phyloP scores from a whole-genome alignment of 1,139 yeast species.

The Hansenula sp. region DNA sequence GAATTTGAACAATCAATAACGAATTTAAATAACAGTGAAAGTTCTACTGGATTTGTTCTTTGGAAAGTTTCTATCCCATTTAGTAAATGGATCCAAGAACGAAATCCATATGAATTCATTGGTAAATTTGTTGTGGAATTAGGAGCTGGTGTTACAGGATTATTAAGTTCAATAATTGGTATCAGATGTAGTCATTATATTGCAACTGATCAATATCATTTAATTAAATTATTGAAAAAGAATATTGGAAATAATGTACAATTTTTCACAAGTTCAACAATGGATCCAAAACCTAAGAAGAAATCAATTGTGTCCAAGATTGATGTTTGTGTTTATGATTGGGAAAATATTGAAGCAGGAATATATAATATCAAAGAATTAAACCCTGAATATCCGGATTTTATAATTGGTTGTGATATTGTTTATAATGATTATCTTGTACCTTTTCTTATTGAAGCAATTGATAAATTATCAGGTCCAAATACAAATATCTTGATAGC shows the following conservation, averaged over 20 bases:
- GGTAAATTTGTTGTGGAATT: slow-evolving; percentile 45
- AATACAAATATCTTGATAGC: slow-evolving; percentile 41
- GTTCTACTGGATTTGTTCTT: slow-evolving; percentile 66
- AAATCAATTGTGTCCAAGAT: slow-evolving; percentile 19
- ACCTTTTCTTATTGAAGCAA: slow-evolving; percentile 43
- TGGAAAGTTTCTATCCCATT: slow-evolving; percentile 55
- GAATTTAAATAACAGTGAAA: slow-evolving; percentile 27
- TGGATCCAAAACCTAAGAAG: slow-evolving; percentile 2
- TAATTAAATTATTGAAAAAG: slow-evolving; percentile 44
- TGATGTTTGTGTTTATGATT: slow-evolving; percentile 53
- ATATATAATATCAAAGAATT: slow-evolving; percentile 21
- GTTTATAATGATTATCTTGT: slow-evolving; percentile 64
- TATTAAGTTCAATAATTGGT: slow-evolving; percentile 45
- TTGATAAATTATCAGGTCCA: slow-evolving; percentile 31
- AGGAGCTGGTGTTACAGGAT: slow-evolving; percentile 65
- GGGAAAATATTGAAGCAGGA: slow-evolving; percentile 51
- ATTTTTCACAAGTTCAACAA: slow-evolving; percentile 4
- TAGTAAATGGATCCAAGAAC: slow-evolving; percentile 46
- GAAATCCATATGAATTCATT: slow-evolving; percentile 9
- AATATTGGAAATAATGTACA: slow-evolving; percentile 40
- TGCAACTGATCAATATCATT: slow-evolving; percentile 60
- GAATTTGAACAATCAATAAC: slow-evolving; percentile 29
- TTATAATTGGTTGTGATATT: slow-evolving; percentile 65
- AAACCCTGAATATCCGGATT: slow-evolving; percentile 29
- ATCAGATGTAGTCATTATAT: slow-evolving; percentile 34